Evolutionary conservation across 139 green algal genomes (phyloP).

Genomic region (Ettlia oleoabundans): DNA sequence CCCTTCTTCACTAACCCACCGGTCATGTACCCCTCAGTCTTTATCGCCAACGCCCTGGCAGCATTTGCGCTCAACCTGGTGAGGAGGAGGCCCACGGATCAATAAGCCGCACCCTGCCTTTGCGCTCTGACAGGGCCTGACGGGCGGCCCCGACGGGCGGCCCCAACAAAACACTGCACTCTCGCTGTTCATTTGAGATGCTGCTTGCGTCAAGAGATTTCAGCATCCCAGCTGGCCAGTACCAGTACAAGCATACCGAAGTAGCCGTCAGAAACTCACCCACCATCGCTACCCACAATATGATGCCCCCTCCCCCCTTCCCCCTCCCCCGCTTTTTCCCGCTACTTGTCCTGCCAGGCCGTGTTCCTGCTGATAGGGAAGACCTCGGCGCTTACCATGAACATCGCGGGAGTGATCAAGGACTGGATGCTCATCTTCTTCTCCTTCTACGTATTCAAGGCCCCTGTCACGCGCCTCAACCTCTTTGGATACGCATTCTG

Average conservation of each 20-base stretch:
- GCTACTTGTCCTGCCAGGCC: slow-evolving; percentile 24
- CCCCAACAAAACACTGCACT: too few relatives aligned
- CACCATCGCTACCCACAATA: too few relatives aligned
- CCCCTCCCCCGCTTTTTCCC: neutral
- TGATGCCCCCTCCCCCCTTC: neutral
- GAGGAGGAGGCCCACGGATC: too few relatives aligned
- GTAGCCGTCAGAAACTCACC: too few relatives aligned
- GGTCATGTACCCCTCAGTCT: slow-evolving; percentile 48
- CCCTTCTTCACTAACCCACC: slow-evolving; percentile 32
- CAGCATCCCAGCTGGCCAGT: too few relatives aligned
- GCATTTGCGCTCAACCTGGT: slow-evolving; percentile 81
- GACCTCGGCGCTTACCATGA: slow-evolving; percentile 97
- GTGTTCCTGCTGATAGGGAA: slow-evolving; percentile 95
- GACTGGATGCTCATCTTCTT: slow-evolving; percentile 95
- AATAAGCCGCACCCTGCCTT: too few relatives aligned
- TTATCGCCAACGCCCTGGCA: slow-evolving; percentile 87
- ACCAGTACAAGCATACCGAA: too few relatives aligned
- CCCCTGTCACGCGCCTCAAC: slow-evolving; percentile 88
- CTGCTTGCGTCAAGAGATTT: too few relatives aligned
- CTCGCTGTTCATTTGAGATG: too few relatives aligned
- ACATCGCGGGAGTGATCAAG: slow-evolving; percentile 97
- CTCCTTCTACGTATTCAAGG: slow-evolving; percentile 86
- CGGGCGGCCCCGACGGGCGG: too few relatives aligned
- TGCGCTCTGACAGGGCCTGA: too few relatives aligned
- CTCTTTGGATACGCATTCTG: slow-evolving; percentile 81